phyloP scores from a whole-genome alignment of 345 rosid genomes.

The Kandelia obovata region DNA sequence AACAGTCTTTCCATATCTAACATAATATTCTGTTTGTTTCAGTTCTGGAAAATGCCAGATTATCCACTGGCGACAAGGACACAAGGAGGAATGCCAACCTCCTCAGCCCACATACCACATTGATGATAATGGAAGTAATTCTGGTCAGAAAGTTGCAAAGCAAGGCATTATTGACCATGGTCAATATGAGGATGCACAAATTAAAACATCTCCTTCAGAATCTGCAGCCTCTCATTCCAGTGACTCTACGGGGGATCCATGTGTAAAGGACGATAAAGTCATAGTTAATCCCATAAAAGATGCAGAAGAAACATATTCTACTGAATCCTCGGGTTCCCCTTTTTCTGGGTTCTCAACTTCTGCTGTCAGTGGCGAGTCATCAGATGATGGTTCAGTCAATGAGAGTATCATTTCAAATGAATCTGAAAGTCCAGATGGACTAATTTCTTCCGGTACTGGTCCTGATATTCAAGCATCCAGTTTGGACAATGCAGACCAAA shows the following conservation, averaged over 20 bases:
- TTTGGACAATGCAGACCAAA: slow-evolving; percentile 35
- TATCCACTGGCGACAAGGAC: slow-evolving; percentile 96
- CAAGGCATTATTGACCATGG: slow-evolving; percentile 15
- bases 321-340: slow-evolving; percentile 52
- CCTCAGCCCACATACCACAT: slow-evolving; percentile 25
- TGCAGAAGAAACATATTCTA: slow-evolving; percentile 40
- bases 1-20: slow-evolving; percentile 7
- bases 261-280: slow-evolving; percentile 28
- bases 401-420: slow-evolving; percentile 67
- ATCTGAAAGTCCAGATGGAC: slow-evolving; percentile 43
- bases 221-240: slow-evolving; percentile 26
- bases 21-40: slow-evolving; percentile 22
- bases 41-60: slow-evolving; percentile 92
- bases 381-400: slow-evolving; percentile 67
- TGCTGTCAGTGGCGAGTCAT: slow-evolving; percentile 42
- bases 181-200: slow-evolving; percentile 33
- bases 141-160: slow-evolving; percentile 28
- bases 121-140: slow-evolving; percentile 37
- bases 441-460: slow-evolving; percentile 32
- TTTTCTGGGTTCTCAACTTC: slow-evolving; percentile 81
- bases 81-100: slow-evolving; percentile 77
- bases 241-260: slow-evolving; percentile 33
- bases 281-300: slow-evolving; percentile 43
- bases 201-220: slow-evolving; percentile 31
- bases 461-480: slow-evolving; percentile 32